phyloP scores from a whole-genome alignment of 495 filamentous ascomycete genomes.

The Penicillium desertorum region DNA sequence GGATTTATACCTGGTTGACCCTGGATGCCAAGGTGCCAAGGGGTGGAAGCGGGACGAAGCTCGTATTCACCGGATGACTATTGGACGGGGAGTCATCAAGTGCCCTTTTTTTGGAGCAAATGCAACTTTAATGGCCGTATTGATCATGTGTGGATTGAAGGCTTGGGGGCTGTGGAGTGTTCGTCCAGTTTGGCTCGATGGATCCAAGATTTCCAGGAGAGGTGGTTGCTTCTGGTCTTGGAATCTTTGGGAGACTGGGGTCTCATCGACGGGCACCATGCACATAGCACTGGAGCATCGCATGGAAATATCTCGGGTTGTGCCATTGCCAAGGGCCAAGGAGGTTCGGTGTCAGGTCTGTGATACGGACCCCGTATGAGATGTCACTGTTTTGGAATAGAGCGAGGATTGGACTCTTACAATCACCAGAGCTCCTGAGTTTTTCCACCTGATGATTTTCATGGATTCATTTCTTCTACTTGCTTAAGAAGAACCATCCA shows the following conservation, averaged over 20 bases:
- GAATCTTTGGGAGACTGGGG: no score
- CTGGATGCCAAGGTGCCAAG: slow-evolving; percentile 13
- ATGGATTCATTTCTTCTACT: no score
- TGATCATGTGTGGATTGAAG: neutral
- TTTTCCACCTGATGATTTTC: no score
- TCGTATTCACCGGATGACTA: slow-evolving; percentile 1
- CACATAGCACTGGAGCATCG: no score
- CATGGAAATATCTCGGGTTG: neutral
- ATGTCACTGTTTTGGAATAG: neutral
- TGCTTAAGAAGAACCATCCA: no score
- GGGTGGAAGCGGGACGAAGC: neutral
- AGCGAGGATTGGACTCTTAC: no score
- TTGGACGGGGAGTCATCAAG: neutral
- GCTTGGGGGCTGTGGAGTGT: no score
- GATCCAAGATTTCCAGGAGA: neutral
- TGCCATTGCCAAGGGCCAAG: neutral
- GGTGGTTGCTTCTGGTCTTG: no score
- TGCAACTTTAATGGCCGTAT: neutral
- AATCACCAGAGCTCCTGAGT: no score
- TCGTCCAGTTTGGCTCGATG: neutral
- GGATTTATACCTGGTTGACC: slow-evolving; percentile 1
- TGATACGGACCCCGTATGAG: neutral
- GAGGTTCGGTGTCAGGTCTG: no score
- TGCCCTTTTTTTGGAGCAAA: neutral
- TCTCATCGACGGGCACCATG: neutral